Evolutionary conservation across 2,329 filamentous ascomycete genomes (phyloP).

Genomic region (Bertia moriformis): DNA sequence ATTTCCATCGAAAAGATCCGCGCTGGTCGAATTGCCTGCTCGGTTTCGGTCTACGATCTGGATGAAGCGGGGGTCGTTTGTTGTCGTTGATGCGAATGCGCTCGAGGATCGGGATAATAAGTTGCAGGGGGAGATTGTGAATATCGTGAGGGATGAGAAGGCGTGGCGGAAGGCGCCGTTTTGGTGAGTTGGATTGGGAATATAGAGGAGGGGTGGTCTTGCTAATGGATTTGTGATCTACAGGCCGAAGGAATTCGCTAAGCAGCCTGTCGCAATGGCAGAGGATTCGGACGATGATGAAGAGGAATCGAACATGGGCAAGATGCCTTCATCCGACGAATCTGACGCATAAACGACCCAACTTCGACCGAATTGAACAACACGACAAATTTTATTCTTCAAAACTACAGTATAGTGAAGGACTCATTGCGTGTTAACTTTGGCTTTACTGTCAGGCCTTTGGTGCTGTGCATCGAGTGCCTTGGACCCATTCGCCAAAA

Average conservation of each 20-base stretch:
- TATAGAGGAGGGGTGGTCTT: background rate
- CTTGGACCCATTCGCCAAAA: slow-evolving; percentile 41
- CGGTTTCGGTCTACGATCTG: slow-evolving; percentile 85
- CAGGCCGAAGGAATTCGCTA: slow-evolving; percentile 70
- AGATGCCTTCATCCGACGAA: slow-evolving; percentile 63
- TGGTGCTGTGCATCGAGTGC: background rate
- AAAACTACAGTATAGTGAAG: no score
- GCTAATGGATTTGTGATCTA: slow-evolving; percentile 3
- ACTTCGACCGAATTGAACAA: no score
- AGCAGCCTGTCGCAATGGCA: slow-evolving; percentile 22
- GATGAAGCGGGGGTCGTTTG: slow-evolving; percentile 79
- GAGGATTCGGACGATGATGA: slow-evolving; percentile 52
- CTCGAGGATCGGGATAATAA: slow-evolving; percentile 59
- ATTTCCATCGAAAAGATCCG: slow-evolving; percentile 18
- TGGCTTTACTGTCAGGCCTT: no score
- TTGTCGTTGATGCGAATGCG: slow-evolving; percentile 59
- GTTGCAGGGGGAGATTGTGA: slow-evolving; percentile 77
- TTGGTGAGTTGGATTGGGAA: slow-evolving; percentile 41
- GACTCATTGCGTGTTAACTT: no score
- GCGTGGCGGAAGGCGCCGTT: slow-evolving; percentile 78
- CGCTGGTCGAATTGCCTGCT: slow-evolving; percentile 1
- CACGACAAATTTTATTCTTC: no score
- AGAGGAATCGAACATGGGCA: slow-evolving; percentile 67
- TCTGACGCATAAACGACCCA: background rate
- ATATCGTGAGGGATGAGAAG: slow-evolving; percentile 83